Evolutionary conservation across 2,329 filamentous ascomycete species (phyloP).

Genomic region (Malbranchea zuffiana): DNA sequence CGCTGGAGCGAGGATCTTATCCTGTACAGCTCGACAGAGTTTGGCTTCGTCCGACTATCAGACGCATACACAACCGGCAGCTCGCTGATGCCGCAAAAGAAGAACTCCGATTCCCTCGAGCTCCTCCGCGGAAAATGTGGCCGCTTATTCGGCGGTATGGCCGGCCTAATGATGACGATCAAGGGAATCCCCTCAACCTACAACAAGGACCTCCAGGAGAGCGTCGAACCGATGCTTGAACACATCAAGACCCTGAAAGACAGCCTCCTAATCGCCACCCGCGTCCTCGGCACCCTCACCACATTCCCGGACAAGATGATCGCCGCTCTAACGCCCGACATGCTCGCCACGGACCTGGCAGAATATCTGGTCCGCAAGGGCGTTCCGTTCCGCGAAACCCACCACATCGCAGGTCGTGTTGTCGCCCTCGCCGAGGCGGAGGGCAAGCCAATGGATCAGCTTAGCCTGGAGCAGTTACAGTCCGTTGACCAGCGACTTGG

Average conservation of each 20-base stretch:
- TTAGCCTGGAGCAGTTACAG: slow-evolving; percentile 56
- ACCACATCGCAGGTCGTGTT: slow-evolving; percentile 63
- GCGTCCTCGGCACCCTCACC: slow-evolving; percentile 63
- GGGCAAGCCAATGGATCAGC: slow-evolving; percentile 56
- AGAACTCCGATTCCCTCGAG: slow-evolving; percentile 63
- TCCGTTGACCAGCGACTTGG: slow-evolving; percentile 58
- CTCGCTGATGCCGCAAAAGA: slow-evolving; percentile 73
- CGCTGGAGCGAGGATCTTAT: slow-evolving; percentile 80
- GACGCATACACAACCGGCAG: slow-evolving; percentile 72
- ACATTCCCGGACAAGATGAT: slow-evolving; percentile 65
- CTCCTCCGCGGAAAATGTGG: slow-evolving; percentile 68
- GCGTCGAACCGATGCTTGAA: slow-evolving; percentile 74
- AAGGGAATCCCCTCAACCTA: slow-evolving; percentile 71
- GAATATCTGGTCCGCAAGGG: slow-evolving; percentile 35
- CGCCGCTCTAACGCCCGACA: slow-evolving; percentile 66
- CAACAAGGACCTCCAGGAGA: slow-evolving; percentile 89
- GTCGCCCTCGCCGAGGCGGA: slow-evolving; percentile 62
- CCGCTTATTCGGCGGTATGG: slow-evolving; percentile 68
- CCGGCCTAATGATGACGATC: slow-evolving; percentile 64
- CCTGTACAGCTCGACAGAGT: slow-evolving; percentile 66
- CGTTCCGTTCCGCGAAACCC: slow-evolving; percentile 62
- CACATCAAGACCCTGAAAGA: slow-evolving; percentile 69
- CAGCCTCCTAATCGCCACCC: slow-evolving; percentile 71
- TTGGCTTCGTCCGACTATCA: slow-evolving; percentile 62
- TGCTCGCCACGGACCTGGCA: slow-evolving; percentile 56